phyloP scores from a whole-genome alignment of 2,329 filamentous ascomycete genomes.

The Ilyonectria sp. region DNA sequence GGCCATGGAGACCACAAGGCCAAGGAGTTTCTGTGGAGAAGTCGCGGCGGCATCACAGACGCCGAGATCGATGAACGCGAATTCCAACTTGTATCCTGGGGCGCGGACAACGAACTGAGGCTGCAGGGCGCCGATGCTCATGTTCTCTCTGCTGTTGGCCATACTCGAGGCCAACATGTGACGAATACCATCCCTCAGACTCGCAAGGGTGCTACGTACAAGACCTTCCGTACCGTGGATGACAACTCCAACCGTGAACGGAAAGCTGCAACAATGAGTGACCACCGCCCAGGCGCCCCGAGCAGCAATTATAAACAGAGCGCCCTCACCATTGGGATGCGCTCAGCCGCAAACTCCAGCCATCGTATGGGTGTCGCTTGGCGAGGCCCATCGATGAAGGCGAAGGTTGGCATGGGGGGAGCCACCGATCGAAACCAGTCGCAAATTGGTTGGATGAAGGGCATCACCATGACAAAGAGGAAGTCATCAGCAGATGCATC shows the following conservation, averaged over 20 bases:
- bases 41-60: constrained; percentile 76
- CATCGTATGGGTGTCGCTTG: constrained; percentile 59
- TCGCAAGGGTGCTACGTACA: constrained; percentile 87
- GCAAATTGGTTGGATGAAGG: constrained; percentile 80
- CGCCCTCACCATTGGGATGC: constrained; percentile 61
- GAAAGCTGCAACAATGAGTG: constrained; percentile 73
- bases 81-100: constrained; percentile 95
- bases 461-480: constrained; percentile 74
- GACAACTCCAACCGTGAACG: constrained; percentile 71
- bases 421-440: constrained; percentile 64
- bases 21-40: constrained; percentile 93
- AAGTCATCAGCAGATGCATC: constrained; percentile 59
- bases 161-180: constrained; percentile 77
- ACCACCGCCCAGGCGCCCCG: constrained; percentile 65
- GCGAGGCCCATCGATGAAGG: constrained; percentile 73
- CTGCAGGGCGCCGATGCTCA: constrained; percentile 80
- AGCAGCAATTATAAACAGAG: constrained; percentile 60
- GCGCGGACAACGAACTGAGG: constrained; percentile 85
- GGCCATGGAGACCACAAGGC: constrained; percentile 79
- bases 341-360: constrained; percentile 50
- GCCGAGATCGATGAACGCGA: constrained; percentile 86
- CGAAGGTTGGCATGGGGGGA: constrained; percentile 61
- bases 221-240: constrained; percentile 84
- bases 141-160: constrained; percentile 78
- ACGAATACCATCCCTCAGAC: constrained; percentile 79